Evolutionary conservation across 257 asterid species (phyloP), one percentile per base, ranked within the genome.

Genomic region (Scutellaria galericulata): DNA sequence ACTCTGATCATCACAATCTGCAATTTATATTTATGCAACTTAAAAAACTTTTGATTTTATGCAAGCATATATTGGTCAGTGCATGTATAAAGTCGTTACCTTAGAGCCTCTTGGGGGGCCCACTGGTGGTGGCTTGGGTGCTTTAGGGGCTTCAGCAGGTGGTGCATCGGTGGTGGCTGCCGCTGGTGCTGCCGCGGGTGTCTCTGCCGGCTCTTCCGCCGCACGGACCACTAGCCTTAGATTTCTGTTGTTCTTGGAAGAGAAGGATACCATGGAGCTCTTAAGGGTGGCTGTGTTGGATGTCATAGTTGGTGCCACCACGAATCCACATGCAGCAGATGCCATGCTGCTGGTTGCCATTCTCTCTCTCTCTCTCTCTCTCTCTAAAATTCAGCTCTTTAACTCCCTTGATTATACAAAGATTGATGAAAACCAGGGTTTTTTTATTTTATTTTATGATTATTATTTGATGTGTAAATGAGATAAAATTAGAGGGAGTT

Each of bases 41-140:
- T 24, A 24, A 48, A 48, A 48, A 9, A 9, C 9, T 2, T 9
- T 9, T 11, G 5, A 48, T 8, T 9, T 2, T 4, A 5, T 12
- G 14, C 15, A 48, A 48, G 15, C 3, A 64, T 7, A 64, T 20
- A 15, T 13, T 24, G 1, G 1, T 12, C n/a, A n/a, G n/a, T n/a
- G n/a, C 31, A 22, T 8, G 1, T 0, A 6, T 7, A 7, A 9
- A 64, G 6, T 7, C 52, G 63, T 77, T 50, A 85, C 98, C 93
- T 90, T 88, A 2, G 90, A 10, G 62, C 96, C 97, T 70, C 97
- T 89, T 66, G 90, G 92, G 55, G 98, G 98, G 54, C 98, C 98
- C 59, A 89, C 47, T 1, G 96, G 96, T 40, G 98, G 91, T 24
- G 97, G 93, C 83, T 91, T 91, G 81, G 86, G 88, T 3, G 82